Conservation (phyloP, 306 rosid genomes). For the Neltuma alba region DNA sequence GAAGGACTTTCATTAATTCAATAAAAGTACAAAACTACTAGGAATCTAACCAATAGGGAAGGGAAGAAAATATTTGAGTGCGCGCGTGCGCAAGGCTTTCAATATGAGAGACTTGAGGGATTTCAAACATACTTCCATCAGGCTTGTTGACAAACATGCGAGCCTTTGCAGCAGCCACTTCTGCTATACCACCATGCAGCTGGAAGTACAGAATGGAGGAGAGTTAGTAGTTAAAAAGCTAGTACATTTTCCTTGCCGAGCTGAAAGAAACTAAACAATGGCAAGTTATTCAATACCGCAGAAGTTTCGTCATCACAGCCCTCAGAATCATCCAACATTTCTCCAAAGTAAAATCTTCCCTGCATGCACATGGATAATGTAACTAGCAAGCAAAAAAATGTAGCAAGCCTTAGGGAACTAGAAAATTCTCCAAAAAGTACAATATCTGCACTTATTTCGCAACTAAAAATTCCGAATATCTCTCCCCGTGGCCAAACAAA, state of each 20-base stretch:
- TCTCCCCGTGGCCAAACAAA: background rate
- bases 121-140: conserved; percentile 81
- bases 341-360: conserved; percentile 99
- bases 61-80: background rate
- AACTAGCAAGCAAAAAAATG: background rate
- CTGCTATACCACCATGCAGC: conserved; percentile 95
- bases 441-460: conserved; percentile 21
- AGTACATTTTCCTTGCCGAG: conserved; percentile 12
- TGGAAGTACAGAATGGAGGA: conserved; percentile 49
- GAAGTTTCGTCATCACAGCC: conserved; percentile 81
- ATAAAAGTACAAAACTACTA: background rate
- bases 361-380: conserved; percentile 48
- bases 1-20: background rate
- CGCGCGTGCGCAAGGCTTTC: background rate
- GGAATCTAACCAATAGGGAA: background rate
- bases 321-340: conserved; percentile 55
- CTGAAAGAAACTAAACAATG: conserved; percentile 3
- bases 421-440: conserved; percentile 23
- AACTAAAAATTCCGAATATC: conserved; percentile 22
- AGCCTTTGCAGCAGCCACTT: conserved; percentile 99
- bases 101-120: conserved; percentile 16
- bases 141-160: conserved; percentile 99
- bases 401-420: conserved; percentile 6
- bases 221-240: conserved; percentile 26
- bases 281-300: conserved; percentile 57